These are phyloP conservation scores for Geotrichum carabidarum DNA, from an alignment of 1,139 yeast genomes.

Conservation along the genomic window DNA sequence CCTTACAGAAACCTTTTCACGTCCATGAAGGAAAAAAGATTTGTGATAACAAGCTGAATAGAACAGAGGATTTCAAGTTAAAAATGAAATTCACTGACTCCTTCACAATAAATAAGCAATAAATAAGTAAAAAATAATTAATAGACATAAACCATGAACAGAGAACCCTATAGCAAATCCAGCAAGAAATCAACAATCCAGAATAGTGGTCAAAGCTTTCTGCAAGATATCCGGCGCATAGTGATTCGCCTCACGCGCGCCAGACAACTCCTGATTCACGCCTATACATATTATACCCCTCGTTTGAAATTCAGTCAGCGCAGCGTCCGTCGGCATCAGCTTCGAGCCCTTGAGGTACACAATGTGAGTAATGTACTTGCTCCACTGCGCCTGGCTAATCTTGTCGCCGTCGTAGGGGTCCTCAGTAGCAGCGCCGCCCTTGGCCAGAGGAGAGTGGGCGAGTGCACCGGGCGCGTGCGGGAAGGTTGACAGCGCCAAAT, in stretches of 20 bases:
- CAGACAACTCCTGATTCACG: not conserved
- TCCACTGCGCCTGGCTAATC: constrained; percentile 14
- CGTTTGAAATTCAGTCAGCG: constrained; percentile 3
- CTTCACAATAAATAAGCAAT: not conserved
- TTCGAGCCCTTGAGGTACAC: constrained; percentile 17
- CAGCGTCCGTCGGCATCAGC: not conserved
- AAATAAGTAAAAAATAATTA: not conserved
- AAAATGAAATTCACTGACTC: not conserved
- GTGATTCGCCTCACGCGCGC: not conserved
- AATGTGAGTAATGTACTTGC: constrained; percentile 18
- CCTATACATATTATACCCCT: constrained; percentile 17
- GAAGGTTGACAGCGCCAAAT: not conserved
- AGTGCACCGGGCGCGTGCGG: not conserved
- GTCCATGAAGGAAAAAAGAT: no score
- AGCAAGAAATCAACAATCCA: not conserved
- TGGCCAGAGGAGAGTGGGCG: not conserved
- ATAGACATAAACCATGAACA: no score
- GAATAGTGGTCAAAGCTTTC: not conserved
- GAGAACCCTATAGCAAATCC: no score
- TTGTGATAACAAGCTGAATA: no score
- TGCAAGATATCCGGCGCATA: constrained; percentile 1
- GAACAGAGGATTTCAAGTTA: no score
- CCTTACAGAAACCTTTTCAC: no score
- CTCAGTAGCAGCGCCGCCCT: not conserved
- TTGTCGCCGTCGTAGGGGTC: constrained; percentile 14